A percentile compares a stretch with the other conserved stretches of the same genome.
Conservation (phyloP, 1,284 basidiomycete species). For the Austroboletus niveus region DNA sequence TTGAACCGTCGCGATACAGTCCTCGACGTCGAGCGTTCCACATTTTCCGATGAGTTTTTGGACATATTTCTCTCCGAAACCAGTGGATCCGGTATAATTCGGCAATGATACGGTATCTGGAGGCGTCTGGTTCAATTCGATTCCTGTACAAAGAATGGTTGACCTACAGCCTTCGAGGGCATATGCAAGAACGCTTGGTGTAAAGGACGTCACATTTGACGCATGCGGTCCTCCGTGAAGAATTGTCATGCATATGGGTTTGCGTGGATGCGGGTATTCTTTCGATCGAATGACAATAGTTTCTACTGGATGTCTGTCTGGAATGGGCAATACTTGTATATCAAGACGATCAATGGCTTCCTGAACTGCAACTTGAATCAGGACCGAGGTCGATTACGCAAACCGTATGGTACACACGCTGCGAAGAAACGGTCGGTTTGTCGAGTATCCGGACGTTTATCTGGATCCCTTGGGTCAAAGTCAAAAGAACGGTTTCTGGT, state of each 20-base stretch:
- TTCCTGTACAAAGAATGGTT: background rate
- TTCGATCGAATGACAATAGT: slow-evolving; percentile 47
- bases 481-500: slow-evolving; percentile 47
- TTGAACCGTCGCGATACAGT: slow-evolving; percentile 52
- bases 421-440: slow-evolving; percentile 30
- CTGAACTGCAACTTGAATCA: slow-evolving; percentile 35
- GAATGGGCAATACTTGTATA: slow-evolving; percentile 45
- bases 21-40: slow-evolving; percentile 65
- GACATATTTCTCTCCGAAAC: slow-evolving; percentile 45
- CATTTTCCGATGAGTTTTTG: slow-evolving; percentile 52
- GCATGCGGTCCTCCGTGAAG: slow-evolving; percentile 72
- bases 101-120: slow-evolving; percentile 58
- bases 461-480: slow-evolving; percentile 1
- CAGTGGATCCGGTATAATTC: slow-evolving; percentile 72
- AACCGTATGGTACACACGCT: slow-evolving; percentile 33
- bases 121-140: background rate
- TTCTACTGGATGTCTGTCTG: slow-evolving; percentile 48
- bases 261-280: slow-evolving; percentile 13
- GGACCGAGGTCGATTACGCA: too few relatives aligned
- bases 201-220: slow-evolving; percentile 48
- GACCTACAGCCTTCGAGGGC: slow-evolving; percentile 61
- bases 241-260: slow-evolving; percentile 48
- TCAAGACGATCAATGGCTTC: slow-evolving; percentile 40
- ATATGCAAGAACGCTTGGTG: slow-evolving; percentile 41
- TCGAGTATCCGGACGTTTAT: slow-evolving; percentile 13